Evolutionary conservation across 2,329 filamentous ascomycete genomes (phyloP), one percentile per base, ranked within the genome.

Genomic region (Pestalotiopsis sp.): DNA sequence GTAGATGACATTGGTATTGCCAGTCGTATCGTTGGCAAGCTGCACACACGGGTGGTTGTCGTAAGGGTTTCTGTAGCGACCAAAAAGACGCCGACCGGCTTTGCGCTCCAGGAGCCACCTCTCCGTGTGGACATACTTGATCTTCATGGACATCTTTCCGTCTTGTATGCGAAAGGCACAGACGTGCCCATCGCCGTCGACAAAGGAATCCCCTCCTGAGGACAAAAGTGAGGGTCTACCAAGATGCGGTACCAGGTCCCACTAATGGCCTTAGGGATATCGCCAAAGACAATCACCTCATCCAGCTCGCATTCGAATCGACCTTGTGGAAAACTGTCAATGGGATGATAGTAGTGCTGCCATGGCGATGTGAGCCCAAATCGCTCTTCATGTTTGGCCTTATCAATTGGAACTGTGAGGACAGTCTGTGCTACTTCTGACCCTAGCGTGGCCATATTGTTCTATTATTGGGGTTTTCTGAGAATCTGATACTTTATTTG

Each of bases 1-100:
- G 72, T 85, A 88, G 1, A 86, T 79, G n/a, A 90, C 79, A 68
- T 90, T 90, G 1, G 88, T 90, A 71, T 90, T 90, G 3, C 84
- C 83, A 0, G 86, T 86, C 0, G 86, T 89, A 25, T 87, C 79
- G 56, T 89, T 86, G 4, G 88, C 83, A 1, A 85, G 85, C 64
- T 83, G 83, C 5, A 89, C 86, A 69, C 82, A 83, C 75, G 87
- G 85, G 65, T 85, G 84, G 73, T 88, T 86, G 7, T 86, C 89
- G 70, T 82, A 88, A 0, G 85, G 85, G 73, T 90, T 90, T 20
- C 87, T 80, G 70, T 90, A 90, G 57, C 83, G 80, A 0, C 87
- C 87, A 66, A 90, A 87, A 14, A 90, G 74, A 25, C 66, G 63
- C 27, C 59, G 73, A 39, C 71, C 73, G 68, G 76, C 76, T 62